A percentile compares a stretch with the other conserved stretches of the same genome.
Evolutionary conservation across 2,329 filamentous ascomycete species (phyloP).

Genomic region (Penicillium thymicola): DNA sequence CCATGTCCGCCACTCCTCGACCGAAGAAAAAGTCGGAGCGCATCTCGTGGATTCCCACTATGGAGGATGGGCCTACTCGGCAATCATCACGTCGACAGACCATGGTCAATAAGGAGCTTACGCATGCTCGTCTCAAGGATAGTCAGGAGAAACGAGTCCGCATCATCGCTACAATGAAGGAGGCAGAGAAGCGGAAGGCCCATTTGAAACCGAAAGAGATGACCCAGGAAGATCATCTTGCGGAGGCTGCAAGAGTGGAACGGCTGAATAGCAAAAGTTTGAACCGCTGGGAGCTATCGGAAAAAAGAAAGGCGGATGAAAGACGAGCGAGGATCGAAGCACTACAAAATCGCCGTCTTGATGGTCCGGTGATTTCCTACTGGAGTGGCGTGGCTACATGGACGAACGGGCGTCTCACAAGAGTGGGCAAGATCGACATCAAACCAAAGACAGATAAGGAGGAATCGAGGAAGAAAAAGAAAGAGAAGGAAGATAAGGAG

Average conservation of each 20-base stretch:
- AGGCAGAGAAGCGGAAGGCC: slow-evolving; percentile 61
- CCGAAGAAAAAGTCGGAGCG: slow-evolving; percentile 69
- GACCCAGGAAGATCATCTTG: slow-evolving; percentile 82
- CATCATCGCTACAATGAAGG: slow-evolving; percentile 56
- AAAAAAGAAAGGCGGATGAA: slow-evolving; percentile 83
- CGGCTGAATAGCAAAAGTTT: slow-evolving; percentile 83
- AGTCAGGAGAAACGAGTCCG: slow-evolving; percentile 48
- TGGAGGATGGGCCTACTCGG: slow-evolving; percentile 59
- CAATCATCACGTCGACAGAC: slow-evolving; percentile 63
- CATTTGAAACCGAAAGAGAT: slow-evolving; percentile 74
- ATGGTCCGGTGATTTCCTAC: slow-evolving; percentile 84
- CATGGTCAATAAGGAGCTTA: slow-evolving; percentile 61
- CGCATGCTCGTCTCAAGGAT: slow-evolving; percentile 48
- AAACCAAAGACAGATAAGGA: slow-evolving; percentile 38
- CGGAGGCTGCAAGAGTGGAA: slow-evolving; percentile 78
- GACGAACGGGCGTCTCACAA: slow-evolving; percentile 69
- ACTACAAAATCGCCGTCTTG: slow-evolving; percentile 77
- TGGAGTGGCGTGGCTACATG: slow-evolving; percentile 91
- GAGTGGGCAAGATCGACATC: slow-evolving; percentile 62
- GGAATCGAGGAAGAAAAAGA: slow-evolving; percentile 43
- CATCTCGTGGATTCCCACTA: slow-evolving; percentile 65
- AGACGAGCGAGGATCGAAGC: slow-evolving; percentile 79
- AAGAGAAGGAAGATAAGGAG: slow-evolving; percentile 29
- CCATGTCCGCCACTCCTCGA: slow-evolving; percentile 39
- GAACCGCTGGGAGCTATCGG: slow-evolving; percentile 90